Conservation (phyloP, 495 filamentous ascomycete species). For the Entonaema liquescens region DNA sequence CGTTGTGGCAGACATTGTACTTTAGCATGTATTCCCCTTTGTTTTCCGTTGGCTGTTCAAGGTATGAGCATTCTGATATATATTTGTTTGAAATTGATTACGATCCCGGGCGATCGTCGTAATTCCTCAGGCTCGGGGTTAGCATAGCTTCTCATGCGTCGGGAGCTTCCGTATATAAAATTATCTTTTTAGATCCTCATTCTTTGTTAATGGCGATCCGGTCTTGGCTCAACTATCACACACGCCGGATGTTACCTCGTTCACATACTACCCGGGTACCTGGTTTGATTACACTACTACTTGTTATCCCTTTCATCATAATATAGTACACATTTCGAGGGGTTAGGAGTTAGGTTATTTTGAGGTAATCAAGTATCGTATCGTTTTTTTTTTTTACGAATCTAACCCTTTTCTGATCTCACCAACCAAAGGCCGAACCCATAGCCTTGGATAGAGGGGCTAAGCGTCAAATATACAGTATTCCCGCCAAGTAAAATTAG, state of each 20-base stretch:
- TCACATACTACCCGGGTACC: neutral
- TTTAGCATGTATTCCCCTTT: slow-evolving; percentile 43
- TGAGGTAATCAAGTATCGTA: neutral
- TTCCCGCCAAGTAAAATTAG: slow-evolving; percentile 51
- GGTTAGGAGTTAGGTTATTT: neutral
- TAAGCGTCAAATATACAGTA: slow-evolving; percentile 48
- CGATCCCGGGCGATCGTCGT: slow-evolving; percentile 12
- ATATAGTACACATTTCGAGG: neutral
- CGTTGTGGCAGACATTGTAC: slow-evolving; percentile 35
- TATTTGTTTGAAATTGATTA: slow-evolving; percentile 29
- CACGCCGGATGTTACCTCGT: neutral
- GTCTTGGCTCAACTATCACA: neutral
- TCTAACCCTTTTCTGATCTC: slow-evolving; percentile 7
- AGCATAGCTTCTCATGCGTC: neutral
- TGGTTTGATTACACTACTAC: neutral
- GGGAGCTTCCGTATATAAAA: neutral
- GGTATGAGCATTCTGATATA: slow-evolving; percentile 36
- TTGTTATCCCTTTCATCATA: neutral
- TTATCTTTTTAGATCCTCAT: neutral
- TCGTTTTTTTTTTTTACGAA: neutral
- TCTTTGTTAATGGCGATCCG: neutral
- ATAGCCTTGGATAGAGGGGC: neutral
- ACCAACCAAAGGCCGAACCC: slow-evolving; percentile 14
- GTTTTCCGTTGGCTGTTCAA: slow-evolving; percentile 23
- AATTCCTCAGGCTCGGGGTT: slow-evolving; percentile 1